phyloP scores from a whole-genome alignment of 2,329 filamentous ascomycete species.

The Colletotrichum lupini region DNA sequence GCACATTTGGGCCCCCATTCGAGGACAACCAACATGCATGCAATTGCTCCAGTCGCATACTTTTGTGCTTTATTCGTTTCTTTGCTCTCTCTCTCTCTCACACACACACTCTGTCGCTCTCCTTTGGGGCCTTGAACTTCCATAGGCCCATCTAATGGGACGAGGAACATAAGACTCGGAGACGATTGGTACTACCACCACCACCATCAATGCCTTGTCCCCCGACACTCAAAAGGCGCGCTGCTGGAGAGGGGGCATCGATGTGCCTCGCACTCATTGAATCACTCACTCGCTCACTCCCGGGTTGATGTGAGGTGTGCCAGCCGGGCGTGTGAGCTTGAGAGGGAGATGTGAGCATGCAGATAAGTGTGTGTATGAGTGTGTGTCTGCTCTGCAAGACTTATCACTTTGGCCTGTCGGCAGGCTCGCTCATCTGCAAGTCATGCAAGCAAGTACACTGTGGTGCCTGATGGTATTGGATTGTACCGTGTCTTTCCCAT shows the following conservation, averaged over 20 bases:
- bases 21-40: not conserved
- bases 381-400: conserved; percentile 26
- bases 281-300: not conserved
- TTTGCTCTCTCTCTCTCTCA: not conserved
- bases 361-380: conserved; percentile 6
- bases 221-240: conserved; percentile 4
- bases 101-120: not conserved
- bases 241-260: not conserved
- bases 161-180: conserved; percentile 15
- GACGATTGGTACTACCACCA: conserved; percentile 16
- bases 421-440: conserved; percentile 29
- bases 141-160: not conserved
- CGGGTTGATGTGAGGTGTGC: conserved; percentile 2
- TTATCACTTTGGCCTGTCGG: conserved; percentile 18
- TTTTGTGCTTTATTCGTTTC: not conserved
- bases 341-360: not conserved
- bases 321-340: conserved; percentile 12
- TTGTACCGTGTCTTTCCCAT: conserved; percentile 24
- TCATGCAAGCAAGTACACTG: conserved; percentile 27
- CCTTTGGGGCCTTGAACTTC: not conserved
- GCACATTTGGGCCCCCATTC: not conserved
- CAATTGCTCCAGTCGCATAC: not conserved
- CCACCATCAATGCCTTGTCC: conserved; percentile 10
- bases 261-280: not conserved
- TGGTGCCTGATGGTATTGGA: conserved; percentile 21